A percentile compares a stretch with the other conserved stretches of the same genome.
Evolutionary conservation across 495 filamentous ascomycete species (phyloP).

Genomic region (Penicillium herquei): DNA sequence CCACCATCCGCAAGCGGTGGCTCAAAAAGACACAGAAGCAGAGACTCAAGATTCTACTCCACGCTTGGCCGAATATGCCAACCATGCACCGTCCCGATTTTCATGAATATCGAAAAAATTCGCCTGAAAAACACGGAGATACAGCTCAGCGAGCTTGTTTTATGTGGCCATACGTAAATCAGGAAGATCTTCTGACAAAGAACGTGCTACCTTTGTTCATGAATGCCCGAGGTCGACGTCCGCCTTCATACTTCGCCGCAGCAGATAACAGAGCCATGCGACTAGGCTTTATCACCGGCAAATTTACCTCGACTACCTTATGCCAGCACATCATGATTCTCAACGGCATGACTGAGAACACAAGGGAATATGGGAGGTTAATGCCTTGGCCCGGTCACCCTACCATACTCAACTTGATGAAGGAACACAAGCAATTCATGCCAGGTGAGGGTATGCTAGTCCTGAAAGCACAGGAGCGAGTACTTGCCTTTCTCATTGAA

Average conservation of each 20-base stretch:
- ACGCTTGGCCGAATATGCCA: not conserved
- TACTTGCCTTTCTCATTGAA: constrained; percentile 47
- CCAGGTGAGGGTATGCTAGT: constrained; percentile 45
- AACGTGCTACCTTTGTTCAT: constrained; percentile 24
- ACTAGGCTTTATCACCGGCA: not conserved
- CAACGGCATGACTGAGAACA: not conserved
- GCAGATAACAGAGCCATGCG: not conserved
- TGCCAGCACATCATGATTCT: not conserved
- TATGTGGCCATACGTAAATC: constrained; percentile 56
- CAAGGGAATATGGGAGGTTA: not conserved
- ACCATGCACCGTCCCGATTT: not conserved
- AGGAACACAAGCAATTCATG: constrained; percentile 17
- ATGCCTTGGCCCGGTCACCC: not conserved
- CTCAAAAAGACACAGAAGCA: constrained; percentile 38
- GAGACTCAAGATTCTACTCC: not conserved
- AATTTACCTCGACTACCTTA: not conserved
- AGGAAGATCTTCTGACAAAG: constrained; percentile 51
- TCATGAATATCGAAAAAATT: not conserved
- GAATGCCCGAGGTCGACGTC: not conserved
- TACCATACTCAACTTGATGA: not conserved
- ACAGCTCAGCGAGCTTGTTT: constrained; percentile 32
- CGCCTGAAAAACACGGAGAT: constrained; percentile 17
- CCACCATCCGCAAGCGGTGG: constrained; percentile 48
- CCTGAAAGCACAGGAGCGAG: constrained; percentile 40
- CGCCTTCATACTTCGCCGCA: not conserved